Evolutionary conservation across 345 rosid genomes (phyloP).

Genomic region (Melastoma malabathricum): DNA sequence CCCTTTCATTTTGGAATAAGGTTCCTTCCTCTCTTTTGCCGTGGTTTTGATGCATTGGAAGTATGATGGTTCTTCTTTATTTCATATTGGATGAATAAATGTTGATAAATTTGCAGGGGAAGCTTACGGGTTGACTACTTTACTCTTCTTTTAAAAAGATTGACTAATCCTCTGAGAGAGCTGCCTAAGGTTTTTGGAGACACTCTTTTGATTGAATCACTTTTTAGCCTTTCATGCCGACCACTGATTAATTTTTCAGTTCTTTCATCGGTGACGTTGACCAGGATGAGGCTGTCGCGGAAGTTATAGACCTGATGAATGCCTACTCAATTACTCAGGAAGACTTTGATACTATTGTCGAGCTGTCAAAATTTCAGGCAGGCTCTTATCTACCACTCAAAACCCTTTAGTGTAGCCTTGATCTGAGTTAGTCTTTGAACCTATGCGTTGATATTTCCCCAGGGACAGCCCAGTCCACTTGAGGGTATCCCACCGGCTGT

Average conservation of each 20-base stretch:
- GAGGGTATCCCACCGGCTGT: slow-evolving; percentile 75
- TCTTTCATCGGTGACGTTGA: background rate
- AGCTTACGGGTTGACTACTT: slow-evolving; percentile 71
- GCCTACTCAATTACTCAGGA: slow-evolving; percentile 79
- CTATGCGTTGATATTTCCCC: slow-evolving; percentile 6
- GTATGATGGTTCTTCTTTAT: slow-evolving; percentile 2
- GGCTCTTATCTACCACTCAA: background rate
- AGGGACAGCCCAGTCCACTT: slow-evolving; percentile 72
- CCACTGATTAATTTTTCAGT: background rate
- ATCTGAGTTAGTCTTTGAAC: too few species aligned
- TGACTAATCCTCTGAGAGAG: slow-evolving; percentile 64
- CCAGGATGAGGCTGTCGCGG: slow-evolving; percentile 83
- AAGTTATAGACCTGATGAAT: slow-evolving; percentile 87
- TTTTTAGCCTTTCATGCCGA: background rate
- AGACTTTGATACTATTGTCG: slow-evolving; percentile 67
- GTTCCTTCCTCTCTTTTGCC: background rate
- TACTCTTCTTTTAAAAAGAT: slow-evolving; percentile 47
- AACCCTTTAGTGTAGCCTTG: background rate
- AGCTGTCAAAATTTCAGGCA: slow-evolving; percentile 78
- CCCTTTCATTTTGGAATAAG: too few species aligned
- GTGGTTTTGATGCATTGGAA: background rate
- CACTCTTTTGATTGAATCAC: slow-evolving; percentile 1
- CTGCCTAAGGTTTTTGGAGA: slow-evolving; percentile 57
- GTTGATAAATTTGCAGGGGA: slow-evolving; percentile 33
- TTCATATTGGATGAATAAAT: slow-evolving; percentile 1